Conservation (phyloP, 2,329 filamentous ascomycete genomes). For the Neodidymelliopsis sp. region DNA sequence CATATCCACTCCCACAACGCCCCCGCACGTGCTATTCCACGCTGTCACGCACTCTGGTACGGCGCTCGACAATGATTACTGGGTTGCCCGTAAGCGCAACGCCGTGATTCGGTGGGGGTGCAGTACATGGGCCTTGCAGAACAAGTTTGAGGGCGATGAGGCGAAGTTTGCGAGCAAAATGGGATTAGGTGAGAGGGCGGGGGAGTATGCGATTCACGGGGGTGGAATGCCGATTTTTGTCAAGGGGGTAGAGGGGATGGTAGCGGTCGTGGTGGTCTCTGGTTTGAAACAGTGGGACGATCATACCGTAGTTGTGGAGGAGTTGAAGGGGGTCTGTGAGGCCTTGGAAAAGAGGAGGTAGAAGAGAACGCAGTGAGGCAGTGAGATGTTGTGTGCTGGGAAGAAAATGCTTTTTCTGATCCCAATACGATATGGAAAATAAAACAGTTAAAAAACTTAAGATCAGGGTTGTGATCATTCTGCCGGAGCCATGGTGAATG, state of each 20-base stretch:
- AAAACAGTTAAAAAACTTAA: no score
- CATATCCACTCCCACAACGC: constrained; percentile 64
- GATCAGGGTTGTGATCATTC: no score
- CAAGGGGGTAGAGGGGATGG: constrained; percentile 72
- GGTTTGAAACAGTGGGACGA: constrained; percentile 81
- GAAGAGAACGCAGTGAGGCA: no score
- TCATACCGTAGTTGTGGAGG: constrained; percentile 76
- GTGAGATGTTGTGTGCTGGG: no score
- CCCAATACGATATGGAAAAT: no score
- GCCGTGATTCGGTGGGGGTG: constrained; percentile 74
- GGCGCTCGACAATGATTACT: constrained; percentile 73
- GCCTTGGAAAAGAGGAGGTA: constrained; percentile 14
- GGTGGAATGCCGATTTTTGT: constrained; percentile 77
- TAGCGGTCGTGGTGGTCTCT: constrained; percentile 78
- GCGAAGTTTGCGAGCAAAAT: constrained; percentile 70
- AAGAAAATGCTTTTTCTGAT: no score
- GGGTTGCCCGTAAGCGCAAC: constrained; percentile 71
- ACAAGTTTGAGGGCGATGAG: constrained; percentile 71
- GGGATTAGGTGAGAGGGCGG: constrained; percentile 59
- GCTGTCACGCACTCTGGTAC: constrained; percentile 70
- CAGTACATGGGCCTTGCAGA: constrained; percentile 74
- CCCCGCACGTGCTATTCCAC: constrained; percentile 72
- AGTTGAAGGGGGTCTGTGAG: constrained; percentile 25
- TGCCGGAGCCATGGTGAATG: no score
- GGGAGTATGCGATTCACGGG: constrained; percentile 77